Conservation (phyloP, 495 filamentous ascomycete genomes). For the Neurospora hispaniola region DNA sequence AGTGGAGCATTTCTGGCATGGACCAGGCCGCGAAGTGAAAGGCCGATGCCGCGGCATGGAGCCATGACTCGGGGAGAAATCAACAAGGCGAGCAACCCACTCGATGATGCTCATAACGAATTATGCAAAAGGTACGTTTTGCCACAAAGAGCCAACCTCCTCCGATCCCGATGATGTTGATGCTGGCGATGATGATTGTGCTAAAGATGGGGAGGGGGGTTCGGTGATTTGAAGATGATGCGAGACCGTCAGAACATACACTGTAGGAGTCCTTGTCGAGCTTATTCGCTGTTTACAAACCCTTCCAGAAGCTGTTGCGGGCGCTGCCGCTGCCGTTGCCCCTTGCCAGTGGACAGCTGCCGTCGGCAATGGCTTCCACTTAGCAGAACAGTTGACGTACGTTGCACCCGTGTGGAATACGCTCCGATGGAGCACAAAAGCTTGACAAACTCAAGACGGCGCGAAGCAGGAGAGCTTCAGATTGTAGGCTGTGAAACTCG, state of each 20-base stretch:
- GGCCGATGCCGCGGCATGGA: background rate
- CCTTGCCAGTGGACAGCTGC: background rate
- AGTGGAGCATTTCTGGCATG: background rate
- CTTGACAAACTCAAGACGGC: background rate
- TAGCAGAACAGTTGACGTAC: background rate
- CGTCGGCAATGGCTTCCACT: background rate
- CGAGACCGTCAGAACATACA: background rate
- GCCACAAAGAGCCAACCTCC: background rate
- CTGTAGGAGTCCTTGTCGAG: background rate
- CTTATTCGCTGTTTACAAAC: background rate
- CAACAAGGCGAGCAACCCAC: background rate
- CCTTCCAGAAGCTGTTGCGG: background rate
- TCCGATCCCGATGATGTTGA: background rate
- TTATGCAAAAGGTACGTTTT: background rate
- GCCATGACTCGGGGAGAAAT: background rate
- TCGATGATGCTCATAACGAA: background rate
- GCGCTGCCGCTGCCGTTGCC: background rate
- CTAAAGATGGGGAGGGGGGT: background rate
- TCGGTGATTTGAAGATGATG: background rate
- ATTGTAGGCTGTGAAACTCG: background rate
- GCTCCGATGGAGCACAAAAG: background rate
- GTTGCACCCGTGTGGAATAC: background rate
- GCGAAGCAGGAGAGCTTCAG: background rate
- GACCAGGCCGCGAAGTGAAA: background rate
- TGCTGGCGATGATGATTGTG: background rate